phyloP scores from a whole-genome alignment of 257 asterid genomes.

The Thymus quinquecostatus region DNA sequence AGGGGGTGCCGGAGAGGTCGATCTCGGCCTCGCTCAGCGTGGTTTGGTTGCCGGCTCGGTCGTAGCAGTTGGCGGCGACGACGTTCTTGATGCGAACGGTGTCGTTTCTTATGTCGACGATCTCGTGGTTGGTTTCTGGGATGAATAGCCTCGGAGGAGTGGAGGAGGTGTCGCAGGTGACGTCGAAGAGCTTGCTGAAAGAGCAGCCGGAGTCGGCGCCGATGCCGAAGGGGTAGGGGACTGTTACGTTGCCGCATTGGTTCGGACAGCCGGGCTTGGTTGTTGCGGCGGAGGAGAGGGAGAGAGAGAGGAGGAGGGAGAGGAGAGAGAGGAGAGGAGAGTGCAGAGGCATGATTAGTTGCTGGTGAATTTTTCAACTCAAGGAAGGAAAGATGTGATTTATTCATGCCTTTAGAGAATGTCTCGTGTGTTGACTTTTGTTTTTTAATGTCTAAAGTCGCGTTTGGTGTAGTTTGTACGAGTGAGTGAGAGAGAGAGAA shows the following conservation, averaged over 20 bases:
- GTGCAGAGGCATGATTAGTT: no score
- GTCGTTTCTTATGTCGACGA: constrained; percentile 28
- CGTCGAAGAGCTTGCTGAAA: constrained; percentile 30
- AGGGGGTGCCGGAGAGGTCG: constrained; percentile 25
- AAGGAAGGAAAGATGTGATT: no score
- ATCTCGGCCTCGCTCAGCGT: background rate
- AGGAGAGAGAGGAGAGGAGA: constrained; percentile 22
- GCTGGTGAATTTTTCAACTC: no score
- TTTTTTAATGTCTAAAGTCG: no score
- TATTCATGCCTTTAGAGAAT: no score
- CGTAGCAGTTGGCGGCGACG: constrained; percentile 36
- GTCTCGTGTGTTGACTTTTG: background rate
- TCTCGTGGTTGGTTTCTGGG: constrained; percentile 11
- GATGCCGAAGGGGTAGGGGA: constrained; percentile 58
- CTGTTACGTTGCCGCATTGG: constrained; percentile 51
- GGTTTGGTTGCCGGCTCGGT: background rate
- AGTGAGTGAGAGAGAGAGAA: background rate
- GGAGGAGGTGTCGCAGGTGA: constrained; percentile 46
- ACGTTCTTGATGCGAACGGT: constrained; percentile 25
- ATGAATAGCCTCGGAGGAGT: constrained; percentile 35
- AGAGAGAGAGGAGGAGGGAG: constrained; percentile 18
- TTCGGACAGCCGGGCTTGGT: constrained; percentile 43
- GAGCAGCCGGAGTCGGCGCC: constrained; percentile 45
- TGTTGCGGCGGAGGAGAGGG: constrained; percentile 27
- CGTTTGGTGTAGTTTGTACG: no score